Base-by-base conservation (phyloP, 345 rosid genomes). In the Lepidium aucheri region DNA sequence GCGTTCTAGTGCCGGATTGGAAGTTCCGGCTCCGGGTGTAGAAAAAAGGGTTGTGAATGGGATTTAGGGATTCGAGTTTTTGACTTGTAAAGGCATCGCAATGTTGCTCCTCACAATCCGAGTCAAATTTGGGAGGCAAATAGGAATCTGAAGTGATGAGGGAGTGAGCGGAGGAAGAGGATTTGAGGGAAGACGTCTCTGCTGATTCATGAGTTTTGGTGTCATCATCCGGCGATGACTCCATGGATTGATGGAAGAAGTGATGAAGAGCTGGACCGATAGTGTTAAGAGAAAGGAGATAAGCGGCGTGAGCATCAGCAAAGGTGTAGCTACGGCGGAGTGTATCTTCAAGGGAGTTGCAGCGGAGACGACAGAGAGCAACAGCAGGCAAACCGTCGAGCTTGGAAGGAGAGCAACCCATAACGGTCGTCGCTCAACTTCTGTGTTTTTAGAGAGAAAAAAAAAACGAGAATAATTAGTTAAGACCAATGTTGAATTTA, bases 381-480 rank as follows among this genome's bases (percentile, higher is more conserved):
- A 87, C 82, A 47, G 84, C 85, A 0, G 88, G 93, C 2, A 84
- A 78, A 56, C 65, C 47, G 77, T 87, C 82, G 63, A 84, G 70
- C 45, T 78, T 84, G 0, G 93, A 74, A 9, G 65, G 10, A 22
- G 74, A 53, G 55, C 78, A 74, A 8, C 78, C 78, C 78, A 74
- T 74, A 68, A 68, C 77, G 69, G 69, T 67, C 63, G 68, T 62
- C 14, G 52, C n/a, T n/a, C n/a, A n/a, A n/a, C n/a, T n/a, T n/a
- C n/a, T n/a, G n/a, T n/a, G n/a, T n/a, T n/a, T n/a, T n/a, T n/a
- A n/a, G n/a, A n/a, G n/a, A n/a, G n/a, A n/a, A n/a, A n/a, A n/a
- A n/a, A n/a, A n/a, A n/a, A n/a, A n/a, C n/a, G n/a, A n/a, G n/a
- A n/a, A n/a, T n/a, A n/a, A n/a, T n/a, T n/a, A n/a, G n/a, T n/a